phyloP scores from a whole-genome alignment of 495 filamentous ascomycete species.

The Penicillium bovifimosum region DNA sequence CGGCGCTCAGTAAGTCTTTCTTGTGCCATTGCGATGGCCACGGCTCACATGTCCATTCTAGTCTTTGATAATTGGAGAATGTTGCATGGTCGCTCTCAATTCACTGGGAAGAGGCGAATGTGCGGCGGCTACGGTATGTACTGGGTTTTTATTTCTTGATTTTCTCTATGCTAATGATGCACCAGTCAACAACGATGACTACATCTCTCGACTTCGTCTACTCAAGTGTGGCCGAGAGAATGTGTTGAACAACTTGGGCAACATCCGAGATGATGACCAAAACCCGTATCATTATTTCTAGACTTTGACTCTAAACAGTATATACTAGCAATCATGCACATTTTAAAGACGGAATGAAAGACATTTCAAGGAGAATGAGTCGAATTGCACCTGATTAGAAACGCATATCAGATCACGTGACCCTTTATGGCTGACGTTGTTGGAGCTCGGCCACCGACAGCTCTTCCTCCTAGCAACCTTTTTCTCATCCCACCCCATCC shows the following conservation, averaged over 20 bases:
- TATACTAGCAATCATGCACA: background rate
- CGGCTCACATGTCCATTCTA: slow-evolving; percentile 24
- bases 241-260: slow-evolving; percentile 42
- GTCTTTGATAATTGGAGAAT: slow-evolving; percentile 97
- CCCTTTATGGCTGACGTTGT: slow-evolving; percentile 38
- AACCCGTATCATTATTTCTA: slow-evolving; percentile 1
- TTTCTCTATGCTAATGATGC: slow-evolving; percentile 13
- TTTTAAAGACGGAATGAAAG: background rate
- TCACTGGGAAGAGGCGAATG: slow-evolving; percentile 77
- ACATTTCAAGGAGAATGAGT: background rate
- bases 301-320: background rate
- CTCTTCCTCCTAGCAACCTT: slow-evolving; percentile 28
- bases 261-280: background rate
- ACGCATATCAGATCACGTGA: slow-evolving; percentile 32
- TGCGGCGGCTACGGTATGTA: slow-evolving; percentile 82
- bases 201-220: slow-evolving; percentile 68
- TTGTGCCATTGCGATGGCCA: background rate
- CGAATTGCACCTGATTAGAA: slow-evolving; percentile 4
- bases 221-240: slow-evolving; percentile 56
- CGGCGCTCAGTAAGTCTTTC: slow-evolving; percentile 56
- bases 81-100: slow-evolving; percentile 75
- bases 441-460: slow-evolving; percentile 35
- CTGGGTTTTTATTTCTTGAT: background rate
- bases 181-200: slow-evolving; percentile 82
- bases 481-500: slow-evolving; percentile 15